Base-by-base conservation (phyloP, 2,329 filamentous ascomycete genomes). In the Alternaria tenuissima region DNA sequence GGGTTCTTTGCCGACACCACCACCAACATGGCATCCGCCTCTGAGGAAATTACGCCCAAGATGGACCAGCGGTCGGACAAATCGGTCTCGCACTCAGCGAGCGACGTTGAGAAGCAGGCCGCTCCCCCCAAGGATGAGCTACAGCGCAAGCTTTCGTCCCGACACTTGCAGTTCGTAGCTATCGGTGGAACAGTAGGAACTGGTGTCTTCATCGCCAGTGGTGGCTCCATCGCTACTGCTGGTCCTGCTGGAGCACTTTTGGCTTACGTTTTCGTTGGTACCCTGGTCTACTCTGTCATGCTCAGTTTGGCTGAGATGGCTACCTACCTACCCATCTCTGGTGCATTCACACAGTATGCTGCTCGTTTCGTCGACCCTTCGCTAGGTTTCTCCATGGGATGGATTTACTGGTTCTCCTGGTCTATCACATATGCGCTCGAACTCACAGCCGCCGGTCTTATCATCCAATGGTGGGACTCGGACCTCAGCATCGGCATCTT, bases 371-470 rank as follows among this genome's bases (percentile, higher is more conserved):
- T 93, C 59, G 88, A 91, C 71, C 88, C 87, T 11, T 88, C 88
- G 57, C 81, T 93, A 48, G 90, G 90, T 7, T 93, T 93, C 70
- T 85, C 90, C 20, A 90, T 93, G 85, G 91, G 91, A 20, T 94
- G 91, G 91, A 88, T 92, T 61, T 94, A 94, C 79, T 94, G 89
- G 89, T 93, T 93, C 73, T 89, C 86, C 38, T 94, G 89, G 89
- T 84, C 88, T 18, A 87, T 90, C 58, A 92, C 90, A 0, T 91
- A 87, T 67, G 89, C 90, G 0, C 84, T 93, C 8, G 91, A 94
- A 73, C 82, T 93, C 39, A 91, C 88, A 0, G 89, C 89, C 0
- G 88, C 89, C 1, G 90, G 89, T 5, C 81, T 93, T 48, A 90
- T 93, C 57, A 91, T 93, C 63, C 88, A 92, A 74, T 93, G 90